phyloP scores from a whole-genome alignment of 1,284 basidiomycete species.

The Ustilago curta region DNA sequence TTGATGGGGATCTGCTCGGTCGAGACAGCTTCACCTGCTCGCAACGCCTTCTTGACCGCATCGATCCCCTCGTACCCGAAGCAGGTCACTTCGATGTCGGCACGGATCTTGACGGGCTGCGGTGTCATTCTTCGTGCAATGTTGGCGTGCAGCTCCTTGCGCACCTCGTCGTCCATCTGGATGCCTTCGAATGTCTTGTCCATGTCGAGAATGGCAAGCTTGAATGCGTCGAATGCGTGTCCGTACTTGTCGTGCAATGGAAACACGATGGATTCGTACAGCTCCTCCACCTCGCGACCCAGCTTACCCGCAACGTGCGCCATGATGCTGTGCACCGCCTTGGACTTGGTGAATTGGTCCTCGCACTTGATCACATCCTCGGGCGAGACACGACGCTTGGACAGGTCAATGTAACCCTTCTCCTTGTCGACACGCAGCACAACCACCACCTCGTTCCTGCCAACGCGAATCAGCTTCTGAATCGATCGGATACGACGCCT shows the following conservation, averaged over 20 bases:
- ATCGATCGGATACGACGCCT: conserved; percentile 96
- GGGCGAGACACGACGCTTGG: conserved; percentile 97
- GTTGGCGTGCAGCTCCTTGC: conserved; percentile 80
- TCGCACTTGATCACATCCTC: conserved; percentile 99
- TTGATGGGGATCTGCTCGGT: conserved; percentile 95
- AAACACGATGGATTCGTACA: conserved; percentile 94
- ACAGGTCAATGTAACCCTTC: conserved; percentile 99
- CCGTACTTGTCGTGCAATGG: conserved; percentile 92
- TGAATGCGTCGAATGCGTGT: conserved; percentile 98
- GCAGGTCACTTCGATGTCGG: conserved; percentile 97
- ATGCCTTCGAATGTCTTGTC: conserved; percentile 85
- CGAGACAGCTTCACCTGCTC: conserved; percentile 86
- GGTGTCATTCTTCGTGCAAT: conserved; percentile 96
- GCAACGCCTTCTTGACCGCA: conserved; percentile 91
- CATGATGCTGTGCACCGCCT: conserved; percentile 71
- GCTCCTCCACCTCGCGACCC: conserved; percentile 75
- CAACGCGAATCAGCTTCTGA: conserved; percentile 97
- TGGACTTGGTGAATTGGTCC: conserved; percentile 97
- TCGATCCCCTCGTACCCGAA: conserved; percentile 98
- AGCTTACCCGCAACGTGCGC: conserved; percentile 67
- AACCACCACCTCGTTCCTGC: conserved; percentile 97
- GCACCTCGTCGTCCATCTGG: conserved; percentile 74
- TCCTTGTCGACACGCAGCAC: conserved; percentile 98
- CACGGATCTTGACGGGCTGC: conserved; percentile 97
- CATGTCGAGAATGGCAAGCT: conserved; percentile 82